These are phyloP conservation scores for Cryphonectria naterciae DNA, from an alignment of 2,329 filamentous ascomycete species.

Conservation along the genomic window DNA sequence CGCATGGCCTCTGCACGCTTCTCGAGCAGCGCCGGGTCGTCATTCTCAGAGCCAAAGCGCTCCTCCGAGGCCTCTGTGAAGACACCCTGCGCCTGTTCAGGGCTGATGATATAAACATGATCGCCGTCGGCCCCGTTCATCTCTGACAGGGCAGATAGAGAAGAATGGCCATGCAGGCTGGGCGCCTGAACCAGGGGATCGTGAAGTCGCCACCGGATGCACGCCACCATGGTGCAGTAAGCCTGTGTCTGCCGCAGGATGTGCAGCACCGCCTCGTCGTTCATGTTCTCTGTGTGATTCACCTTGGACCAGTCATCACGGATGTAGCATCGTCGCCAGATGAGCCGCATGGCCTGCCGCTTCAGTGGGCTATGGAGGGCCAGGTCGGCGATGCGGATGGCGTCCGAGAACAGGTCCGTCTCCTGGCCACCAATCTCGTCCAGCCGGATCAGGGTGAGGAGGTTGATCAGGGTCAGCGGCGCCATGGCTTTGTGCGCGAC, in stretches of 20 bases:
- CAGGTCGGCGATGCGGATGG: slow-evolving; percentile 64
- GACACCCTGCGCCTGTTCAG: slow-evolving; percentile 61
- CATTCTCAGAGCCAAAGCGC: slow-evolving; percentile 53
- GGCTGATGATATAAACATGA: slow-evolving; percentile 51
- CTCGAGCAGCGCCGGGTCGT: slow-evolving; percentile 66
- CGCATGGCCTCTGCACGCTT: slow-evolving; percentile 74
- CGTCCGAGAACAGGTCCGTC: slow-evolving; percentile 74
- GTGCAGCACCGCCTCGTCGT: slow-evolving; percentile 68
- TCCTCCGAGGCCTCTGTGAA: slow-evolving; percentile 65
- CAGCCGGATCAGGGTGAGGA: slow-evolving; percentile 74
- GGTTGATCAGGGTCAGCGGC: slow-evolving; percentile 67
- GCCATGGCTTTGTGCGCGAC: slow-evolving; percentile 74
- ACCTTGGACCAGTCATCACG: slow-evolving; percentile 83
- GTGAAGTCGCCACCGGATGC: slow-evolving; percentile 67
- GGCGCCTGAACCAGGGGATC: background rate
- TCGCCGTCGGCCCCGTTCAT: slow-evolving; percentile 43
- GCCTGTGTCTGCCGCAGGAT: slow-evolving; percentile 68
- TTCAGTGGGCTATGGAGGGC: slow-evolving; percentile 60
- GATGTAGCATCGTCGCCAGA: slow-evolving; percentile 87
- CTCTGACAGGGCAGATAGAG: slow-evolving; percentile 36
- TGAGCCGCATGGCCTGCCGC: slow-evolving; percentile 61
- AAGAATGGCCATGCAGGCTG: slow-evolving; percentile 28
- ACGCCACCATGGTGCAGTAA: slow-evolving; percentile 67
- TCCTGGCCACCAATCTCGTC: slow-evolving; percentile 56
- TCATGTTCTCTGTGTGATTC: slow-evolving; percentile 76